A percentile compares a stretch with the other conserved stretches of the same genome.
These are phyloP conservation scores for Xanthoparmelia taractica DNA, from an alignment of 495 filamentous ascomycete species.

Conservation along the genomic window DNA sequence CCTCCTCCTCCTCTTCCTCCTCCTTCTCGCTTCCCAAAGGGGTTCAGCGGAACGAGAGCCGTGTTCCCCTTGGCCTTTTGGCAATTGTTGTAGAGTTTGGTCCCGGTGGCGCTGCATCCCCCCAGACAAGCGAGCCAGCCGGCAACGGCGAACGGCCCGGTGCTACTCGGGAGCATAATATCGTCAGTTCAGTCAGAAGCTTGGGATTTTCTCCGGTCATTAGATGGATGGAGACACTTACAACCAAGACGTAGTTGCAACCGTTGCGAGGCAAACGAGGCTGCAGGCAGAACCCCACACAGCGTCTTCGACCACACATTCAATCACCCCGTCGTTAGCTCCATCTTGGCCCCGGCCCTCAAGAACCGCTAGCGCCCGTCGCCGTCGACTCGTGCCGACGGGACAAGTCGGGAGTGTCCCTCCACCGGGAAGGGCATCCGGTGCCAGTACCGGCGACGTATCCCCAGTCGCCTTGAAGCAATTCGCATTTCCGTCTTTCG, in stretches of 20 bases:
- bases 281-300: not conserved
- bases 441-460: not conserved
- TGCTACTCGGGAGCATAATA: too few relatives aligned
- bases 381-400: not conserved
- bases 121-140: not conserved
- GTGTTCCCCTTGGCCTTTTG: not conserved
- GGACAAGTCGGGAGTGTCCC: not conserved
- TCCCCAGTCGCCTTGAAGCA: slow-evolving; percentile 15
- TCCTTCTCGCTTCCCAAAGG: not conserved
- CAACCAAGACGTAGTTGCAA: not conserved
- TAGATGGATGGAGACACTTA: slow-evolving; percentile 2
- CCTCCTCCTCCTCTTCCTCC: not conserved
- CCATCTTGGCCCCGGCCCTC: not conserved
- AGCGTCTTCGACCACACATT: not conserved
- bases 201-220: not conserved
- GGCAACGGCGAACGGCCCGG: not conserved
- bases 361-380: not conserved
- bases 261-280: not conserved
- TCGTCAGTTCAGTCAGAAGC: not conserved
- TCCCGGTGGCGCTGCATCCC: not conserved
- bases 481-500: slow-evolving; percentile 12
- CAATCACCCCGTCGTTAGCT: not conserved
- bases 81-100: not conserved
- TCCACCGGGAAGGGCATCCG: not conserved
- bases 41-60: not conserved